Evolutionary conservation across 208 protist genomes (phyloP).

Genomic region (Spongospora subterranea): DNA sequence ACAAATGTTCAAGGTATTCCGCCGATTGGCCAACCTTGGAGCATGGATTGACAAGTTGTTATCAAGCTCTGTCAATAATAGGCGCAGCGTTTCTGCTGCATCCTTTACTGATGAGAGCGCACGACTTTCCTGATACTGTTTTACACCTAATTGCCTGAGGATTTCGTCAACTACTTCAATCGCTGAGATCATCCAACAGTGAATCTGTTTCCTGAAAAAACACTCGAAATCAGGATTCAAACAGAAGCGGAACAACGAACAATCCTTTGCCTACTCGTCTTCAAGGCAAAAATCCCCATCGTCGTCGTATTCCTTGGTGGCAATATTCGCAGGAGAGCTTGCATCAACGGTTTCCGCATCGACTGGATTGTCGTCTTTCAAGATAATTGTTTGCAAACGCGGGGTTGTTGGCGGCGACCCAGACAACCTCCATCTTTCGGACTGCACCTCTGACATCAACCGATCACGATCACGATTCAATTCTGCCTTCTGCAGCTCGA

Average conservation of each 20-base stretch:
- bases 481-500: background rate
- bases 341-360: background rate
- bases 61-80: too few relatives aligned
- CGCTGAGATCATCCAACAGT: background rate
- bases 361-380: background rate
- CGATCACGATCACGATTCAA: background rate
- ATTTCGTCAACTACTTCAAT: constrained; percentile 2
- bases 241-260: background rate
- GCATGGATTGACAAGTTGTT: too few relatives aligned
- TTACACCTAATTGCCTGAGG: background rate
- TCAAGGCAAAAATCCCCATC: background rate
- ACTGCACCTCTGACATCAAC: too few relatives aligned
- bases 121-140: background rate
- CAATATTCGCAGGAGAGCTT: background rate
- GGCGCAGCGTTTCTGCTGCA: too few relatives aligned
- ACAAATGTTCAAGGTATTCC: background rate
- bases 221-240: background rate
- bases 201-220: background rate
- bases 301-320: background rate
- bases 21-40: too few relatives aligned
- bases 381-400: background rate
- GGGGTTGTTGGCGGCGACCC: background rate
- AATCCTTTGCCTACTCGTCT: background rate
- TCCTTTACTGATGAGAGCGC: background rate
- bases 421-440: too few relatives aligned